Percentiles rank a stretch among this genome's conserved stretches.
Conservation (phyloP, 306 rosid genomes). For the Rosa multiflora region DNA sequence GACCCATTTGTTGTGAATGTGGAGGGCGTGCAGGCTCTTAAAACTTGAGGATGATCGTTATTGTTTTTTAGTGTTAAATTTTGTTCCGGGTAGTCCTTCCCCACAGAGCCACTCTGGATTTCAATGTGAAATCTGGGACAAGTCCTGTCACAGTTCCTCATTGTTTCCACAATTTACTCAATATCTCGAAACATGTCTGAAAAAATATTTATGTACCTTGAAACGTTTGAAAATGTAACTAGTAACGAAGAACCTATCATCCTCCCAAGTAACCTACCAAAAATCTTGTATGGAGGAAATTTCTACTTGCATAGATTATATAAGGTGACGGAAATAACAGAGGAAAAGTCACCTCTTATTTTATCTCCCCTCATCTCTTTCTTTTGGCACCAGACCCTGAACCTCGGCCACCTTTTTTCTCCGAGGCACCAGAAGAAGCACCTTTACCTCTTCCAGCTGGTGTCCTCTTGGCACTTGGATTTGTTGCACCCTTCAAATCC, state of each 20-base stretch:
- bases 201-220: too few relatives aligned
- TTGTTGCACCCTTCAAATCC: conserved; percentile 71
- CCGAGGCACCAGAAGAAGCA: conserved; percentile 48
- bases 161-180: too few relatives aligned
- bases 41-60: too few relatives aligned
- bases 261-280: conserved; percentile 19
- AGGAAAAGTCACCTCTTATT: neutral
- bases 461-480: conserved; percentile 58
- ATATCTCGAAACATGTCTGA: too few relatives aligned
- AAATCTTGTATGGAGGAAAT: conserved; percentile 4
- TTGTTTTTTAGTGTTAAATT: too few relatives aligned
- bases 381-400: conserved; percentile 69
- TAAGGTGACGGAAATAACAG: neutral
- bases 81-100: too few relatives aligned
- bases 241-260: neutral
- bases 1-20: too few relatives aligned
- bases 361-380: conserved; percentile 65
- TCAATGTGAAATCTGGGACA: too few relatives aligned
- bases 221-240: neutral
- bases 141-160: too few relatives aligned
- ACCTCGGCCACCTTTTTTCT: conserved; percentile 60
- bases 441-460: conserved; percentile 67
- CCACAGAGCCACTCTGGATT: too few relatives aligned
- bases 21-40: too few relatives aligned
- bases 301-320: conserved; percentile 5